A percentile compares a stretch with the other conserved stretches of the same genome.
Evolutionary conservation across 129 eudicot genomes (phyloP).

Genomic region (Kitagawia praeruptora): DNA sequence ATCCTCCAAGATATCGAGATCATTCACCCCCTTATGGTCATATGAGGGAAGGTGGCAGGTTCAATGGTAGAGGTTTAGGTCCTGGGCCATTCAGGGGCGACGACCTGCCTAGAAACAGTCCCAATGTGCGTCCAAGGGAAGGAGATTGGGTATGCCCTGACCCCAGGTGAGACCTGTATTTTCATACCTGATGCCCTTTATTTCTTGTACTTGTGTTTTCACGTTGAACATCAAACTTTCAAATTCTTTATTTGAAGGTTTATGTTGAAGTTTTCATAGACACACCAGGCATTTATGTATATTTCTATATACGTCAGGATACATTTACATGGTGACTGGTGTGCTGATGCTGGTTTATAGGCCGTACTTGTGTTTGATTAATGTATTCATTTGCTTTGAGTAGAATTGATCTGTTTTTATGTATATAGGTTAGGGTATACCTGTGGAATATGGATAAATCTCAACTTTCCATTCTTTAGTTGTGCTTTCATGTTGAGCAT

Average conservation of each 20-base stretch:
- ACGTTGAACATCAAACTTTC: neutral
- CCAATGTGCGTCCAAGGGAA: constrained; percentile 92
- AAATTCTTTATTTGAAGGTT: neutral
- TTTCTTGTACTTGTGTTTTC: neutral
- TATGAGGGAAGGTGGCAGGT: constrained; percentile 67
- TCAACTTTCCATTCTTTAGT: neutral
- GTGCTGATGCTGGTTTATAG: neutral
- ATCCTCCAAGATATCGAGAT: constrained; percentile 60
- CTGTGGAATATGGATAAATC: neutral
- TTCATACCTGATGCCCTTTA: neutral
- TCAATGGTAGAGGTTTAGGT: constrained; percentile 52
- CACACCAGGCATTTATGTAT: neutral
- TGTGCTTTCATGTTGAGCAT: neutral
- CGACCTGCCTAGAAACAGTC: constrained; percentile 51
- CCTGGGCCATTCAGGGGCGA: constrained; percentile 51
- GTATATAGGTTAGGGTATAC: neutral
- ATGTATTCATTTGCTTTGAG: neutral
- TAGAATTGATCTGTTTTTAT: neutral
- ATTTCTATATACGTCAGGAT: neutral
- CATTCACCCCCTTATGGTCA: constrained; percentile 68
- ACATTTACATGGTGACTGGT: neutral
- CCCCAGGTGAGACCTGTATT: constrained; percentile 49
- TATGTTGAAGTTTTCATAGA: neutral
- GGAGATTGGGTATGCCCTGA: constrained; percentile 96
- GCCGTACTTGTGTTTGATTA: neutral